phyloP scores from a whole-genome alignment of 2,329 filamentous ascomycete species.

The Scedosporium dehoogii region DNA sequence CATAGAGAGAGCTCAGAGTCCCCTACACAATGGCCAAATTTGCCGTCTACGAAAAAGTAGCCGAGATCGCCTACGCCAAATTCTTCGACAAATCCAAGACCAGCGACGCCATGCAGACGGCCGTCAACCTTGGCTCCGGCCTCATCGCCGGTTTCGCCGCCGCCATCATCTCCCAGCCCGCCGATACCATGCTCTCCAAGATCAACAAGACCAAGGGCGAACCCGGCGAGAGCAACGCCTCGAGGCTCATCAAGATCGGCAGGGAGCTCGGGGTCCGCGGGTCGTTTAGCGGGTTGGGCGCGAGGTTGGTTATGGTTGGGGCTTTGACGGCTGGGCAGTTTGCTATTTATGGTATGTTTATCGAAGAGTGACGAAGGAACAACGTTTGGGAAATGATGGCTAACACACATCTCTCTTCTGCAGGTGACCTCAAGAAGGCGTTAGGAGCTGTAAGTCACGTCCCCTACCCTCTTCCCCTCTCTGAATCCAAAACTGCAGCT shows the following conservation, averaged over 20 bases:
- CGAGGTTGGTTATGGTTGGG: conserved; percentile 54
- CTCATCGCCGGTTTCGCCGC: conserved; percentile 63
- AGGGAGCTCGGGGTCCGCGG: conserved; percentile 75
- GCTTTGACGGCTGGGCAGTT: conserved; percentile 72
- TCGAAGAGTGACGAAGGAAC: too few relatives aligned
- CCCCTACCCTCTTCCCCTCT: too few relatives aligned
- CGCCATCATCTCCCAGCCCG: conserved; percentile 77
- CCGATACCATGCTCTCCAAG: conserved; percentile 89
- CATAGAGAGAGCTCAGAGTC: conserved; percentile 43
- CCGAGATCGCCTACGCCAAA: conserved; percentile 57
- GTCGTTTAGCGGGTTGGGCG: conserved; percentile 71
- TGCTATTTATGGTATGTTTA: conserved; percentile 20
- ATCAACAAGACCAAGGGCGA: conserved; percentile 91
- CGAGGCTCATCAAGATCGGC: conserved; percentile 76
- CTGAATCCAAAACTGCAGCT: too few relatives aligned
- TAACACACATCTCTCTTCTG: too few relatives aligned
- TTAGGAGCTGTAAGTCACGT: too few relatives aligned
- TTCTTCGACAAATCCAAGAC: conserved; percentile 60
- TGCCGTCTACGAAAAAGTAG: conserved; percentile 84
- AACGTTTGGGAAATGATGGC: too few relatives aligned
- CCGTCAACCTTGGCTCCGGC: conserved; percentile 61
- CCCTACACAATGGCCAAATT: conserved; percentile 95
- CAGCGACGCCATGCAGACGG: conserved; percentile 61
- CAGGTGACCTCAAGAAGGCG: too few relatives aligned
- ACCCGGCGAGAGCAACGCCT: conserved; percentile 73